phyloP scores from a whole-genome alignment of 2,329 filamentous ascomycete species.

The Fusarium sp. region DNA sequence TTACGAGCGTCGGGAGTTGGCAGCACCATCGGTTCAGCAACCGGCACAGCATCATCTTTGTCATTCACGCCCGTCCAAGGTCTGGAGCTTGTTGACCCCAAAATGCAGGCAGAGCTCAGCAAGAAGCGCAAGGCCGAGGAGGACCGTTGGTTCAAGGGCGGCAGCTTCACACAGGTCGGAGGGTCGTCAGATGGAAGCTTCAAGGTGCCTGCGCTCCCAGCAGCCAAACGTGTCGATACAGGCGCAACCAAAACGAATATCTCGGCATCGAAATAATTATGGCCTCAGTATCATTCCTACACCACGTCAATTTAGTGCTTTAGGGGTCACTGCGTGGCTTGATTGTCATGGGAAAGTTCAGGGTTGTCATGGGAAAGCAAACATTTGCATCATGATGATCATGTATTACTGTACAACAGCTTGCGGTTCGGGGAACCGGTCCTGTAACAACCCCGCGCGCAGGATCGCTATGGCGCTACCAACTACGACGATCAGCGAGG shows the following conservation, averaged over 20 bases:
- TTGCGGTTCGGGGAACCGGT: conserved; percentile 2
- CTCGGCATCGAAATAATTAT: conserved; percentile 35
- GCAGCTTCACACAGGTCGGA: conserved; percentile 92
- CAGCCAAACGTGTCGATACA: conserved; percentile 71
- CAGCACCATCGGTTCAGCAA: conserved; percentile 64
- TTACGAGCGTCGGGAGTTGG: conserved; percentile 85
- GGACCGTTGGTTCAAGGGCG: conserved; percentile 95
- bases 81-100: conserved; percentile 93
- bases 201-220: conserved; percentile 81
- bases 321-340: not conserved
- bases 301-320: not conserved
- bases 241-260: conserved; percentile 49
- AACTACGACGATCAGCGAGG: conserved; percentile 1
- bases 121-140: conserved; percentile 93
- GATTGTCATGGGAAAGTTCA: conserved; percentile 25
- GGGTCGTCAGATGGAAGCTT: conserved; percentile 65
- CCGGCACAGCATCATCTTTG: conserved; percentile 84
- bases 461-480: not conserved
- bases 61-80: conserved; percentile 96
- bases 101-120: conserved; percentile 84
- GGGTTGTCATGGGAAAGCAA: conserved; percentile 15
- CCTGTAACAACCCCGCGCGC: not conserved
- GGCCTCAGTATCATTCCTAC: not conserved
- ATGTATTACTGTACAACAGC: conserved; percentile 1
- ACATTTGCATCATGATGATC: conserved; percentile 28